A percentile compares a stretch with the other conserved stretches of the same genome.
phyloP scores from a whole-genome alignment of 306 rosid species.

The Quercus dentata region DNA sequence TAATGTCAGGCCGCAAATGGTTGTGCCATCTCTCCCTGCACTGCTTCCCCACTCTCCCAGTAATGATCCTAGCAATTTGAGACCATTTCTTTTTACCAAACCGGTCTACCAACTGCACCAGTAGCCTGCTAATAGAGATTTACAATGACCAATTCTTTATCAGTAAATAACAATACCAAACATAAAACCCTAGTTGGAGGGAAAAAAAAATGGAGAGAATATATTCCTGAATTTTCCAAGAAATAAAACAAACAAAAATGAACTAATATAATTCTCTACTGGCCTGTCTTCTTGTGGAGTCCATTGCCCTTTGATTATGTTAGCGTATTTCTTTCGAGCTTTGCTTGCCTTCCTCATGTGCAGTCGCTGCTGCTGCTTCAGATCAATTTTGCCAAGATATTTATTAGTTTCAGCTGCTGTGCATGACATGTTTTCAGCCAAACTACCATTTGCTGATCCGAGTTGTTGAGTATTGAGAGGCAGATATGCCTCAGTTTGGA shows the following conservation, averaged over 20 bases:
- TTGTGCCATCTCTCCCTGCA: constrained; percentile 87
- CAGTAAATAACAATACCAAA: not conserved
- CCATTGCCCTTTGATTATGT: constrained; percentile 69
- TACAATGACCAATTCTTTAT: not conserved
- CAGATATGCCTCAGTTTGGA: not conserved
- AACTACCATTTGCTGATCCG: constrained; percentile 6
- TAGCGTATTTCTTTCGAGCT: constrained; percentile 1
- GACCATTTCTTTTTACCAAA: constrained; percentile 68
- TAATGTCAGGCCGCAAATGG: constrained; percentile 68
- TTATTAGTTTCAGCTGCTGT: not conserved
- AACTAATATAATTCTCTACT: not conserved
- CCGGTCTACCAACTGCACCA: constrained; percentile 38
- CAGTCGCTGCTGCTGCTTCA: constrained; percentile 2
- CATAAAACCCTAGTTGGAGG: not conserved
- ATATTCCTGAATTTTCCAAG: not conserved
- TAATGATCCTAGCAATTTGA: constrained; percentile 40
- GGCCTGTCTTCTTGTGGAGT: constrained; percentile 60
- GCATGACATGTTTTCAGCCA: constrained; percentile 2
- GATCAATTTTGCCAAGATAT: not conserved
- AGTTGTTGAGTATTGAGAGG: constrained; percentile 1
- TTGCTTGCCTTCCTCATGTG: constrained; percentile 5
- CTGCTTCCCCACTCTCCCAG: constrained; percentile 63
- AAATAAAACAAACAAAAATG: not conserved
- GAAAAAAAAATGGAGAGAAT: not conserved
- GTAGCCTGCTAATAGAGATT: constrained; percentile 33